Evolutionary conservation across 495 filamentous ascomycete genomes (phyloP).

Genomic region (Penicillium ochrochloron): DNA sequence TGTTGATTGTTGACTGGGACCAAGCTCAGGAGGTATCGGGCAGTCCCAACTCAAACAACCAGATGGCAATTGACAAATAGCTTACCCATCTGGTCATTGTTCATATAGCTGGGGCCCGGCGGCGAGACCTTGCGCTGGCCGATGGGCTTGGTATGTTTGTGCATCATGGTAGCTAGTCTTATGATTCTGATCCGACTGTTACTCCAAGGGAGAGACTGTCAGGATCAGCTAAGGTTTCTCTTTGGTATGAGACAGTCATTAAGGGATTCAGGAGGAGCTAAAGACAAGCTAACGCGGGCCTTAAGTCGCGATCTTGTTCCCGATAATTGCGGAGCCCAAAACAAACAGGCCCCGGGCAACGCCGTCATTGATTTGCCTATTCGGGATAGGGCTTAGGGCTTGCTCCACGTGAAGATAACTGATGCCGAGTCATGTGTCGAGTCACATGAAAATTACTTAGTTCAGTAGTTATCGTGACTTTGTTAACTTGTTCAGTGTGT

Average conservation of each 20-base stretch:
- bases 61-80: constrained; percentile 22
- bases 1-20: not conserved
- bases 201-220: constrained; percentile 15
- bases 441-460: too few relatives aligned
- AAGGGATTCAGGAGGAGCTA: constrained; percentile 15
- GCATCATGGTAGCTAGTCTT: constrained; percentile 33
- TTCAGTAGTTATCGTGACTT: too few relatives aligned
- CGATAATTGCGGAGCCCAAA: constrained; percentile 24
- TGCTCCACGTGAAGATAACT: not conserved
- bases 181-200: not conserved
- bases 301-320: constrained; percentile 16
- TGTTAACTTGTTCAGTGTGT: not conserved
- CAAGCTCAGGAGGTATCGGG: not conserved
- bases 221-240: constrained; percentile 17
- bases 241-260: constrained; percentile 9
- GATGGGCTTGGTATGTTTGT: constrained; percentile 45
- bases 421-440: not conserved
- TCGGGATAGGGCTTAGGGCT: constrained; percentile 30
- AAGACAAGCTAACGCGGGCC: constrained; percentile 5
- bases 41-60: constrained; percentile 16
- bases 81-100: constrained; percentile 84
- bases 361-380: constrained; percentile 19
- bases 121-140: constrained; percentile 66
- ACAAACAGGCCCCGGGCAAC: constrained; percentile 37
- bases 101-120: constrained; percentile 82